Percentiles rank a stretch among this genome's conserved stretches.
Conservation (phyloP, 805 yeast genomes). For the Saccharomycopsis synnaedendra region DNA sequence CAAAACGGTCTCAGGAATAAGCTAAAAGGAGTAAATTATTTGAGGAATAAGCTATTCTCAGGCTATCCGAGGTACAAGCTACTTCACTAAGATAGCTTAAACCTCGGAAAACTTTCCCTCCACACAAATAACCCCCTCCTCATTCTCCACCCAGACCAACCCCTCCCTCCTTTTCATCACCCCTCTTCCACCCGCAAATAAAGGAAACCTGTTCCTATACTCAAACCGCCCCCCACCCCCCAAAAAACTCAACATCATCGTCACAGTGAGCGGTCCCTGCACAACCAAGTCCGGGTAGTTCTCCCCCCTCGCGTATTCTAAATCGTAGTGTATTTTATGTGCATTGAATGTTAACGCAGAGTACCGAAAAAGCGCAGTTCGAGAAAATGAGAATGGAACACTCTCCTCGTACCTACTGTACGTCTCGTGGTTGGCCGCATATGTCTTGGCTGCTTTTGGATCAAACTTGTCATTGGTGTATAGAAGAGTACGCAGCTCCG, state of each 20-base stretch:
- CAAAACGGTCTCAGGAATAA: no score
- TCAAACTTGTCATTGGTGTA: constrained; percentile 39
- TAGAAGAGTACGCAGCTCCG: constrained; percentile 49
- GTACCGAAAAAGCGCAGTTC: constrained; percentile 43
- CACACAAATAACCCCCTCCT: constrained; percentile 20
- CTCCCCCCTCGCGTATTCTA: constrained; percentile 44
- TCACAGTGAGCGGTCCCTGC: constrained; percentile 75
- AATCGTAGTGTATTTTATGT: constrained; percentile 74
- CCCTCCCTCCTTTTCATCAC: constrained; percentile 8
- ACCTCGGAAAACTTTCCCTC: constrained; percentile 24
- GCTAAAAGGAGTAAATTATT: no score
- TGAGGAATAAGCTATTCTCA: no score
- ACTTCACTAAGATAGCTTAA: no score
- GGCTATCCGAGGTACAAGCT: no score
- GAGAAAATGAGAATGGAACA: constrained; percentile 27
- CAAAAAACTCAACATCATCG: constrained; percentile 46
- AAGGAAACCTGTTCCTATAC: constrained; percentile 41
- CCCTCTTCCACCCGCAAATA: constrained; percentile 29
- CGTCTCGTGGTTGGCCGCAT: not conserved
- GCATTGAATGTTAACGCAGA: constrained; percentile 74
- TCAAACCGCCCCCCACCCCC: constrained; percentile 22
- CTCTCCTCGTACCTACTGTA: not conserved
- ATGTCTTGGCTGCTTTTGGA: constrained; percentile 18
- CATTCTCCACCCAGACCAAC: constrained; percentile 22
- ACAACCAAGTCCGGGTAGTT: constrained; percentile 50